Conservation (phyloP, 768 basidiomycete genomes). For the Solioccasus polychromus region DNA sequence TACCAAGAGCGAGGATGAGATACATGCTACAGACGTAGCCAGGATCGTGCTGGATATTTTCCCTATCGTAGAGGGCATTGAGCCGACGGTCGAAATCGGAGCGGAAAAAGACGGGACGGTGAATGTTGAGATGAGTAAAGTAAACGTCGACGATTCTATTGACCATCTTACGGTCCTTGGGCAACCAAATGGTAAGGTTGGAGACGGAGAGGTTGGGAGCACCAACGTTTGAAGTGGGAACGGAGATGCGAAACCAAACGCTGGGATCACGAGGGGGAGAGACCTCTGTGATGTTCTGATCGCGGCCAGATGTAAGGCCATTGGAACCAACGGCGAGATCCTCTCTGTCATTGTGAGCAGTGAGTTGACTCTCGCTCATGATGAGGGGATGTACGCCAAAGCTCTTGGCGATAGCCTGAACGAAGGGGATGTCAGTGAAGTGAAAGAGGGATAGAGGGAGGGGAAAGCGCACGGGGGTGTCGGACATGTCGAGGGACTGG, state of each 20-base stretch:
- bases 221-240: constrained; percentile 46
- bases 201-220: constrained; percentile 20
- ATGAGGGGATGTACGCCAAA: constrained; percentile 77
- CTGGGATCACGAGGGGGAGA: constrained; percentile 56
- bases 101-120: constrained; percentile 73
- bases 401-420: constrained; percentile 66
- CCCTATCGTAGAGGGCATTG: constrained; percentile 62
- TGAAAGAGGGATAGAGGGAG: background rate
- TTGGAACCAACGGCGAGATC: constrained; percentile 76
- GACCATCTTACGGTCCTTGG: constrained; percentile 71
- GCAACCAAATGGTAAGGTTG: constrained; percentile 57
- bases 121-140: constrained; percentile 73
- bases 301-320: constrained; percentile 68
- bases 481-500: constrained; percentile 75
- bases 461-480: constrained; percentile 45
- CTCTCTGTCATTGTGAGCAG: constrained; percentile 54
- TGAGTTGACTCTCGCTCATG: constrained; percentile 59
- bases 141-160: constrained; percentile 64
- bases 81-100: constrained; percentile 65
- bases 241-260: constrained; percentile 57
- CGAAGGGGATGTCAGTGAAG: constrained; percentile 9
- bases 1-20: constrained; percentile 75
- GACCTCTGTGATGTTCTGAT: constrained; percentile 54
- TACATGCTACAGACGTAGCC: constrained; percentile 79
- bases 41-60: constrained; percentile 57